Evolutionary conservation across 768 basidiomycete genomes (phyloP).

Genomic region (Coprinopsis sp.): DNA sequence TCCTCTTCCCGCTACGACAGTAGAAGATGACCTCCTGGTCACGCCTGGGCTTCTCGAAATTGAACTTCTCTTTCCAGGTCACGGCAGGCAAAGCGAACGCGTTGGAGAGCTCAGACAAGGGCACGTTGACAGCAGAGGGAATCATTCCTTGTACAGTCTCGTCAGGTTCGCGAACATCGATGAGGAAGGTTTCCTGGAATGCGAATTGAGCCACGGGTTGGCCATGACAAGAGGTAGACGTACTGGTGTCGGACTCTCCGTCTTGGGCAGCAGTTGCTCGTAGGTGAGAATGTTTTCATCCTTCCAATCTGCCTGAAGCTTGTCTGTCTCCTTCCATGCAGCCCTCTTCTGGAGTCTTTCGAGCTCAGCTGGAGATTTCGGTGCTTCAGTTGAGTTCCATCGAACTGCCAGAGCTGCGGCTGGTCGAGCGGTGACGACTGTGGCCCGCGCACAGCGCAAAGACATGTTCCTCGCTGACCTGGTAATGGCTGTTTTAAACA

Average conservation of each 20-base stretch:
- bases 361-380: conserved; percentile 15
- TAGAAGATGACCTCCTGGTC: conserved; percentile 82
- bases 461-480: conserved; percentile 17
- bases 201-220: background rate
- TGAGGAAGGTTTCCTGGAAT: conserved; percentile 60
- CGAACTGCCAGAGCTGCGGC: conserved; percentile 18
- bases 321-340: conserved; percentile 31
- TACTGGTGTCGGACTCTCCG: conserved; percentile 69
- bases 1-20: conserved; percentile 85
- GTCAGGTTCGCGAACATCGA: conserved; percentile 91
- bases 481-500: conserved; percentile 26
- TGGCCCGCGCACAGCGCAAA: background rate
- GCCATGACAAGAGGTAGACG: conserved; percentile 11
- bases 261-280: conserved; percentile 76
- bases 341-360: conserved; percentile 30
- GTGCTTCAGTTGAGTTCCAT: conserved; percentile 26
- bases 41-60: conserved; percentile 69
- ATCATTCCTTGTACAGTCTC: conserved; percentile 91
- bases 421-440: conserved; percentile 9
- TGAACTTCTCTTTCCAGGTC: conserved; percentile 57
- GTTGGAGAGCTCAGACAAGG: conserved; percentile 69
- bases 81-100: conserved; percentile 55
- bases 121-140: conserved; percentile 87
- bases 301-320: conserved; percentile 71
- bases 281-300: conserved; percentile 68